phyloP scores from a whole-genome alignment of 2,329 filamentous ascomycete genomes.

The Bipolaris sorokiniana region DNA sequence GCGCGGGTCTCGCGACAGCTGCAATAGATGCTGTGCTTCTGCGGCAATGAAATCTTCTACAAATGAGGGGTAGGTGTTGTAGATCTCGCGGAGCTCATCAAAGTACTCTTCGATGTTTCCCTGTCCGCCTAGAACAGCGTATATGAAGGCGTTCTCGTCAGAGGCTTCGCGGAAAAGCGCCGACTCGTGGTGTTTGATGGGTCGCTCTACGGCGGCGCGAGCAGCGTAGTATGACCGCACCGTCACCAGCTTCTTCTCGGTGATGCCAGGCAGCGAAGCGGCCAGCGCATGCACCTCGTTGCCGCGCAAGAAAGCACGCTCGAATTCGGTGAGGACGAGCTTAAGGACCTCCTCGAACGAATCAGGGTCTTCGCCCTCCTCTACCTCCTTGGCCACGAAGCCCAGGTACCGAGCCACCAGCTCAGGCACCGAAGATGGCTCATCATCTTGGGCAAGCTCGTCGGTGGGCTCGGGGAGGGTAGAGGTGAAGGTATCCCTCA shows the following conservation, averaged over 20 bases:
- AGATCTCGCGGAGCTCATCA: conserved; percentile 91
- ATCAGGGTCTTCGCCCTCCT: conserved; percentile 90
- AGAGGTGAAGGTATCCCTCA: conserved; percentile 87
- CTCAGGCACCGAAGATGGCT: conserved; percentile 94
- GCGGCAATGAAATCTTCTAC: conserved; percentile 82
- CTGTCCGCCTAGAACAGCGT: conserved; percentile 94
- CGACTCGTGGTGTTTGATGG: conserved; percentile 91
- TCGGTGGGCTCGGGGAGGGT: conserved; percentile 91
- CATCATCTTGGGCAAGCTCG: conserved; percentile 96
- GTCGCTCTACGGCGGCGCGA: conserved; percentile 79
- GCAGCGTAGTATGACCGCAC: conserved; percentile 92
- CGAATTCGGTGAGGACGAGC: conserved; percentile 92
- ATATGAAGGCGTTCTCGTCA: conserved; percentile 82
- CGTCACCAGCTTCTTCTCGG: conserved; percentile 88
- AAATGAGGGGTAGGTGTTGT: conserved; percentile 88
- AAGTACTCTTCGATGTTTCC: conserved; percentile 99
- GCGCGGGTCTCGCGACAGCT: conserved; percentile 78
- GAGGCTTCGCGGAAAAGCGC: conserved; percentile 87
- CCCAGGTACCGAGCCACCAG: conserved; percentile 93
- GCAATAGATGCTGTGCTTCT: conserved; percentile 86
- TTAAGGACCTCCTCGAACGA: conserved; percentile 93
- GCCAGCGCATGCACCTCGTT: conserved; percentile 96
- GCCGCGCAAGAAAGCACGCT: conserved; percentile 89
- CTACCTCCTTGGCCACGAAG: conserved; percentile 85
- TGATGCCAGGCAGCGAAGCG: conserved; percentile 84